These are phyloP conservation scores for Posidonia australis DNA, from an alignment of 106 monocot genomes.

Conservation along the genomic window DNA sequence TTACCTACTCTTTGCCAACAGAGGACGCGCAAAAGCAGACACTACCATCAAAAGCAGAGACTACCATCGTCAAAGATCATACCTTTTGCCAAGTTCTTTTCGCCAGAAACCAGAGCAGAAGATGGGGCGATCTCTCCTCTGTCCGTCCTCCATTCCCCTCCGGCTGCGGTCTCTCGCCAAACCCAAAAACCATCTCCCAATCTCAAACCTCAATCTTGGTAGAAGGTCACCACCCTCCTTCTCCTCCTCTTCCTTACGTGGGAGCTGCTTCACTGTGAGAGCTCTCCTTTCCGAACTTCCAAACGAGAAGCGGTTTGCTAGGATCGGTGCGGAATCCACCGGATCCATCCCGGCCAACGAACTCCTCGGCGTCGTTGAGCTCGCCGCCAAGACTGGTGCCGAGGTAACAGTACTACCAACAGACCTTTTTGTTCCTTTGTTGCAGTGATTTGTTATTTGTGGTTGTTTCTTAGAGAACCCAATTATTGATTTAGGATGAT, in stretches of 20 bases:
- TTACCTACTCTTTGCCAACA: too few species aligned
- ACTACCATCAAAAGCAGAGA: too few species aligned
- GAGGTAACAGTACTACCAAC: constrained; percentile 30
- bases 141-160: background rate
- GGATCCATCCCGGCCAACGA: constrained; percentile 64
- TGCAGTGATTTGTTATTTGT: background rate
- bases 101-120: background rate
- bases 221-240: background rate
- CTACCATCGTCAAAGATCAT: too few species aligned
- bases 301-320: constrained; percentile 32
- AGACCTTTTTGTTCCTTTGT: background rate
- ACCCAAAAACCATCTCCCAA: background rate
- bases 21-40: too few species aligned
- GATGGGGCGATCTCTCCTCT: background rate
- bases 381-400: constrained; percentile 75
- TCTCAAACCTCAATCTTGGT: background rate
- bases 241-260: background rate
- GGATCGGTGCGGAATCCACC: constrained; percentile 53
- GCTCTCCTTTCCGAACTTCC: background rate
- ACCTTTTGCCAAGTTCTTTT: too few species aligned
- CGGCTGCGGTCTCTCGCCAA: background rate
- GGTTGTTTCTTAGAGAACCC: background rate
- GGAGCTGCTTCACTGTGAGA: background rate
- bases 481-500: background rate
- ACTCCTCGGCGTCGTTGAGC: constrained; percentile 65